Conservation (phyloP, 108 stramenopile species). For the Skeletonema tropicum region DNA sequence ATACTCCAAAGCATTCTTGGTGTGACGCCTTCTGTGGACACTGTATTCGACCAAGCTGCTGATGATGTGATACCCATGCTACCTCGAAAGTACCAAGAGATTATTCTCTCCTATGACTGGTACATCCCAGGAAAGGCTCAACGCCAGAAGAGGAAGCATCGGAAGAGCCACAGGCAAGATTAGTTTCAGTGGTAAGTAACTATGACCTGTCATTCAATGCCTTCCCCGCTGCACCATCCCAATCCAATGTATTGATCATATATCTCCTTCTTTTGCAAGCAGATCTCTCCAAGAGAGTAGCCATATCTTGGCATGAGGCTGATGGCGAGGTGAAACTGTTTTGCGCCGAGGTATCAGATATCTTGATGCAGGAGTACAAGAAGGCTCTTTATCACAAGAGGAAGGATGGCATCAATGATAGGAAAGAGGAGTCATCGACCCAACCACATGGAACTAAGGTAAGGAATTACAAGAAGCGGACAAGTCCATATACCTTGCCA, state of each 20-base stretch:
- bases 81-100: slow-evolving; percentile 9
- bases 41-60: no score
- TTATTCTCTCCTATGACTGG: slow-evolving; percentile 24
- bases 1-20: no score
- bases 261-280: background rate
- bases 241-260: background rate
- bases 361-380: slow-evolving; percentile 4
- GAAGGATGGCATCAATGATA: background rate
- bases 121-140: slow-evolving; percentile 17
- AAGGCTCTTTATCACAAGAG: background rate
- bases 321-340: slow-evolving; percentile 7
- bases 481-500: no score
- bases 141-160: slow-evolving; percentile 18
- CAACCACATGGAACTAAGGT: background rate
- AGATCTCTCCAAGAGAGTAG: slow-evolving; percentile 4
- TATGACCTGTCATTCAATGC: background rate
- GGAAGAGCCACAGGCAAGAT: slow-evolving; percentile 63
- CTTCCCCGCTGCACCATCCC: background rate
- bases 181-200: slow-evolving; percentile 29
- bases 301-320: slow-evolving; percentile 1
- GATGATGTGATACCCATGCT: slow-evolving; percentile 25
- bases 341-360: slow-evolving; percentile 11
- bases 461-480: background rate
- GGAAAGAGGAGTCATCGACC: background rate
- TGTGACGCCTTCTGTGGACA: no score